Evolutionary conservation across 176 grass and related monocot species (phyloP).

Genomic region (Rhynchospora tenuis): DNA sequence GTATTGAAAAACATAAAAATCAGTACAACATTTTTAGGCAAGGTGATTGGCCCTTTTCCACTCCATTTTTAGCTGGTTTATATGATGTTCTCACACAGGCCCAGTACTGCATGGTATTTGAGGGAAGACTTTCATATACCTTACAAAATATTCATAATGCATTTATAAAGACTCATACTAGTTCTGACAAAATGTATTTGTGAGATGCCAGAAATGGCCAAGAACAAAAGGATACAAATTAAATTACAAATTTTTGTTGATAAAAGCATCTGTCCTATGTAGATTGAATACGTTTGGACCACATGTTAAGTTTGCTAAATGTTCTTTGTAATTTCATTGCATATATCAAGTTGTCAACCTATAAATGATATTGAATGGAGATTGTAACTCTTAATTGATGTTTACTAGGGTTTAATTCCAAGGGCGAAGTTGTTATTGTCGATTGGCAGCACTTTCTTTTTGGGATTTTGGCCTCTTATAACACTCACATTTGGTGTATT

Average conservation of each 20-base stretch:
- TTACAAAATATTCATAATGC: neutral
- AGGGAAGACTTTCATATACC: neutral
- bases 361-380: neutral
- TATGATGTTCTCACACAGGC: neutral
- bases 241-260: neutral
- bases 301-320: neutral
- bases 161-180: neutral
- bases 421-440: conserved; percentile 74
- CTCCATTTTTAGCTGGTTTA: neutral
- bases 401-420: conserved; percentile 70
- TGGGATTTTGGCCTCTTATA: conserved; percentile 80
- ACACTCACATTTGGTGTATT: conserved; percentile 58
- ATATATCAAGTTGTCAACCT: neutral
- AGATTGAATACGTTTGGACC: neutral
- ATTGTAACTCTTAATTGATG: neutral
- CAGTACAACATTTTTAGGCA: neutral
- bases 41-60: neutral
- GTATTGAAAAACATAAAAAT: neutral
- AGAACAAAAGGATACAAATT: too few relatives aligned
- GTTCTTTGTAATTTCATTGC: neutral
- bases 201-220: neutral
- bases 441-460: conserved; percentile 79
- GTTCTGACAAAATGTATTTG: neutral
- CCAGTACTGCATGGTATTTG: neutral
- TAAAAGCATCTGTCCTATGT: neutral